These are phyloP conservation scores for Solioccasus polychromus DNA, from an alignment of 768 basidiomycete species.

Conservation along the genomic window DNA sequence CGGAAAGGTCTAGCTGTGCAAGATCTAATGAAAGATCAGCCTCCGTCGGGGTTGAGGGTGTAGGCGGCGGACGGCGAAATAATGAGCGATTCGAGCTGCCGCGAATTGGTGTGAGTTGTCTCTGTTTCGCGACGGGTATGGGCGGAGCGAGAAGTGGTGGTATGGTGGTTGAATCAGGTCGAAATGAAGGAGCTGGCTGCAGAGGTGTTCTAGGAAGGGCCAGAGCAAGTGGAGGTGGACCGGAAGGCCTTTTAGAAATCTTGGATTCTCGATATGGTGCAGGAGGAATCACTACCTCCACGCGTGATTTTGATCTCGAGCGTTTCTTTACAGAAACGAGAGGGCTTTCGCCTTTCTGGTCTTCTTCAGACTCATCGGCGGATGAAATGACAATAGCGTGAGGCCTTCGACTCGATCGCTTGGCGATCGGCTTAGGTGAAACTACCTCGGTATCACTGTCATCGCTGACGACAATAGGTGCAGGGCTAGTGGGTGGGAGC, in stretches of 20 bases:
- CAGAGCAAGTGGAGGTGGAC: not conserved
- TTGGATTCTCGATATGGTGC: constrained; percentile 23
- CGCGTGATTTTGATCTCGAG: constrained; percentile 19
- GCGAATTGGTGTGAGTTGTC: constrained; percentile 69
- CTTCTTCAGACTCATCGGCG: constrained; percentile 48
- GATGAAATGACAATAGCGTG: constrained; percentile 38
- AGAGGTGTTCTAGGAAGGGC: constrained; percentile 5
- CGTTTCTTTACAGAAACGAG: constrained; percentile 8
- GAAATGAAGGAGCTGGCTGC: not conserved
- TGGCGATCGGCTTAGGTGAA: constrained; percentile 10
- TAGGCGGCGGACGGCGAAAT: constrained; percentile 43
- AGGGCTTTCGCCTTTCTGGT: constrained; percentile 12
- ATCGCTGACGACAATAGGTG: constrained; percentile 25
- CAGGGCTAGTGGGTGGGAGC: constrained; percentile 1
- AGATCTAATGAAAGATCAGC: constrained; percentile 40
- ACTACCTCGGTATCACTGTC: constrained; percentile 30
- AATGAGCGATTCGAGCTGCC: constrained; percentile 34
- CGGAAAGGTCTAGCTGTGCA: constrained; percentile 42
- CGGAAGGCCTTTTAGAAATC: constrained; percentile 13
- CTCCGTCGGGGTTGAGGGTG: constrained; percentile 55
- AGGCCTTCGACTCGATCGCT: constrained; percentile 13
- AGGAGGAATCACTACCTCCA: constrained; percentile 45
- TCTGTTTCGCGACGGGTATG: constrained; percentile 38
- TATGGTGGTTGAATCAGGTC: not conserved
- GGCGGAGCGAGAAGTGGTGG: constrained; percentile 7